These are phyloP conservation scores for Yarrowia bubula DNA, from an alignment of 805 yeast genomes.

Conservation along the genomic window DNA sequence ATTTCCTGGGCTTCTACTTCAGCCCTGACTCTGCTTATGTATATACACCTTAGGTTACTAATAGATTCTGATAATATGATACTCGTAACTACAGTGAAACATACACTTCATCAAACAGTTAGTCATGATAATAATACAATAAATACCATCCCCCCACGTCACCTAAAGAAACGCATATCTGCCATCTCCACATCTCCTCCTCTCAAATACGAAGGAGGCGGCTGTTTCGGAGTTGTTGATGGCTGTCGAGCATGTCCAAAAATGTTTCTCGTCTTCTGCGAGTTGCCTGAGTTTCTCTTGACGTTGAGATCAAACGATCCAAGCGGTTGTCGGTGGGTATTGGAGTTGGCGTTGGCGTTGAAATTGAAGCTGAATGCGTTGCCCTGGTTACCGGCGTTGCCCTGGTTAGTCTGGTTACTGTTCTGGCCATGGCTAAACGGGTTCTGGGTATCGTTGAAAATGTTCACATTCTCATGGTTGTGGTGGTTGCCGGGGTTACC, in stretches of 20 bases:
- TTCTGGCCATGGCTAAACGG: background rate
- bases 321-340: background rate
- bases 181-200: background rate
- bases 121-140: background rate
- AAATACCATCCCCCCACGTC: background rate
- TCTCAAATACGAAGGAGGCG: background rate
- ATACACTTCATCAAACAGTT: too few relatives aligned
- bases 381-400: too few relatives aligned
- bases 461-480: background rate
- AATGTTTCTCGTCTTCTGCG: background rate
- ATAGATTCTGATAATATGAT: too few relatives aligned
- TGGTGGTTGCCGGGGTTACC: background rate
- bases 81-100: too few relatives aligned
- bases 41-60: too few relatives aligned
- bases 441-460: background rate
- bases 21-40: too few relatives aligned
- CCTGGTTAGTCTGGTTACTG: background rate
- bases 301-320: background rate
- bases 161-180: background rate
- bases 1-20: too few relatives aligned
- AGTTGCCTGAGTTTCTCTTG: background rate
- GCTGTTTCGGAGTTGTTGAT: background rate
- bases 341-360: background rate
- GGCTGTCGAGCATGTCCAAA: background rate
- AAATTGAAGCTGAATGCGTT: background rate